Base-by-base conservation (phyloP, 2,329 filamentous ascomycete species). In the Trichocomaceae sp. region DNA sequence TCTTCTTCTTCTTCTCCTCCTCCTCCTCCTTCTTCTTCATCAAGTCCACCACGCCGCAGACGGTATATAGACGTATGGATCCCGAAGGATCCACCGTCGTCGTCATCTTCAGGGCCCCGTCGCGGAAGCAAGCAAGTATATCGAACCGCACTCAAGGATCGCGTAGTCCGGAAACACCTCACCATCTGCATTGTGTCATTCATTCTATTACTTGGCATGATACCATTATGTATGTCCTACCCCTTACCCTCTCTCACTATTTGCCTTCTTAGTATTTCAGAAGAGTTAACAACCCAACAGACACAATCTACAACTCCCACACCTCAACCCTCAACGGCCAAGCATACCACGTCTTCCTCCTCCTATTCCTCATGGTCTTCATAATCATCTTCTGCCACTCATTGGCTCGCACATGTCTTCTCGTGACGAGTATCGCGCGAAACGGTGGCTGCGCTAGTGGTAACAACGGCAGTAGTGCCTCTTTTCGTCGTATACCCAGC, bases 341-440 rank as follows among this genome's bases (percentile, higher is more conserved):
- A 67, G 86, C 90, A 69, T 85, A 95, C 64, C 87, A 90, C 63
- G 82, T 95, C 57, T 77, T 95, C 52, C 79, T 95, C 57, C 85
- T 95, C 55, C 78, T 96, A 52, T 78, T 91, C 60, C 85, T 95
- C 55, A 73, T 95, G 50, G 75, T 85, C 51, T 80, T 85, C 33
- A 84, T 86, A 1, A 82, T 92, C 60, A 83, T 95, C 72, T 93
- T 95, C 77, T 86, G 83, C 64, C 88, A 95, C 70, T 83, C 84
- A 42, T 73, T 93, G 15, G 81, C 93, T 55, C 83, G 87, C 17
- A 77, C 95, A 3, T 85, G 82, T 69, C 80, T 95, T 71, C 70
- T 87, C 47, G 70, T 86, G 13, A 71, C 84, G 53, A 79, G 77
- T 35, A 61, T 64, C 19, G 64, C 62, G 10, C 58, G 56, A 19